Evolutionary conservation across 2,329 filamentous ascomycete genomes (phyloP).

Genomic region (Aureobasidium vineae): DNA sequence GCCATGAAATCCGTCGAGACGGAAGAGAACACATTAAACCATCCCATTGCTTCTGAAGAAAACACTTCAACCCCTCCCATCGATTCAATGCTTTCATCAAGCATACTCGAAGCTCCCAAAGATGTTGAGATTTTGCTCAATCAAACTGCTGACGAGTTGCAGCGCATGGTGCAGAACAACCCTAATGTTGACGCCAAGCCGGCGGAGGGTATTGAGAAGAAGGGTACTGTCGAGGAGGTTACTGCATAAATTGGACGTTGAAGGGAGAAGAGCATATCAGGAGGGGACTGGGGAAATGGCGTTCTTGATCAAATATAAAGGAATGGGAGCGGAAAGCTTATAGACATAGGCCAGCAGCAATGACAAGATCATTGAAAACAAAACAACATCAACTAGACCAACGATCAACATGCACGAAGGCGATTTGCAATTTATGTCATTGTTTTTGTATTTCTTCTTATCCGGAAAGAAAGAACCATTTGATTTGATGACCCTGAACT

Average conservation of each 20-base stretch:
- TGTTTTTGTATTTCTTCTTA: not conserved
- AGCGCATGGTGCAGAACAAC: constrained; percentile 48
- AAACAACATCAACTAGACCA: no score
- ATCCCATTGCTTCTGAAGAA: constrained; percentile 3
- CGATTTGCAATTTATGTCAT: not conserved
- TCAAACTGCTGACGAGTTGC: constrained; percentile 31
- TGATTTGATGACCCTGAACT: constrained; percentile 23
- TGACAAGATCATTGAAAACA: not conserved
- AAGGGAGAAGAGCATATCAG: not conserved
- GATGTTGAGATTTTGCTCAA: not conserved
- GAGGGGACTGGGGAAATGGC: not conserved
- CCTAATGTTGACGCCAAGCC: constrained; percentile 38
- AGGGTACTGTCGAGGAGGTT: constrained; percentile 29
- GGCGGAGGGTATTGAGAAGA: constrained; percentile 29
- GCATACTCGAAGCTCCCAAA: constrained; percentile 3
- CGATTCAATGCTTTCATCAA: constrained; percentile 23
- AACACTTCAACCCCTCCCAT: constrained; percentile 20
- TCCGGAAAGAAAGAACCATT: not conserved
- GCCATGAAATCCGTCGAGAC: constrained; percentile 4
- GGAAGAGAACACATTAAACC: not conserved
- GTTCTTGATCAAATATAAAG: not conserved
- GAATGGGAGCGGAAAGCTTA: not conserved
- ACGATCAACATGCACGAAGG: not conserved
- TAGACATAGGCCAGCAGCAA: not conserved
- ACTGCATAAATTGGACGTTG: not conserved